These are phyloP conservation scores for Calocera cornea DNA, from an alignment of 768 basidiomycete genomes.

Conservation along the genomic window DNA sequence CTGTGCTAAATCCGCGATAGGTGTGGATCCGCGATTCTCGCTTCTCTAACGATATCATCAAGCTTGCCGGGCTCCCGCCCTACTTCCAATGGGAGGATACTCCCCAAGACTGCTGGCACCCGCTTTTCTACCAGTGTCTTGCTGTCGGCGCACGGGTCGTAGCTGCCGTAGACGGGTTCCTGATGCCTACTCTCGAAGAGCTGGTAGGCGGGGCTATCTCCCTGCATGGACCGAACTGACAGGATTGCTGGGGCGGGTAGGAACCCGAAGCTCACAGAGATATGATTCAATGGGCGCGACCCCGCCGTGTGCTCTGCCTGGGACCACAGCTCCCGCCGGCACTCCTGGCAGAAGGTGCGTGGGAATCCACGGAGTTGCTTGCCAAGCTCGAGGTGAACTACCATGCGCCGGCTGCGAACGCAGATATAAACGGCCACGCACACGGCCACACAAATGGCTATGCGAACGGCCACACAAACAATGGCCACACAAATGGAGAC, in stretches of 20 bases:
- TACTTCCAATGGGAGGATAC: background rate
- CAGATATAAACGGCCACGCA: background rate
- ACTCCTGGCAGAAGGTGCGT: background rate
- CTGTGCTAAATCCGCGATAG: background rate
- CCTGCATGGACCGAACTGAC: background rate
- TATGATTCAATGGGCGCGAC: constrained; percentile 2
- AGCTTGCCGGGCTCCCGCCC: background rate
- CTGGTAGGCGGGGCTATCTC: background rate
- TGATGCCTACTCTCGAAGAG: background rate
- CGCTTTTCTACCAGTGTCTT: background rate
- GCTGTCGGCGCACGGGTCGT: background rate
- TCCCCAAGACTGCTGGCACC: background rate
- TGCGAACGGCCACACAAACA: no score
- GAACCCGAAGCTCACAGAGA: background rate
- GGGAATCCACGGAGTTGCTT: background rate
- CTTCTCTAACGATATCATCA: background rate
- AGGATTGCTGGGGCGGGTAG: background rate
- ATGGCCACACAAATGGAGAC: background rate
- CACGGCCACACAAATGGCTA: background rate
- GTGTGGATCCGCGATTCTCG: background rate
- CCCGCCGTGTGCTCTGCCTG: background rate
- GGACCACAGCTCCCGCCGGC: background rate
- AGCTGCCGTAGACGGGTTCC: background rate
- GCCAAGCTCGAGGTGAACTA: background rate
- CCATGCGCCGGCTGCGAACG: background rate